phyloP scores from a whole-genome alignment of 371 early-diverging fungal species.

The Mucor velutinosus region DNA sequence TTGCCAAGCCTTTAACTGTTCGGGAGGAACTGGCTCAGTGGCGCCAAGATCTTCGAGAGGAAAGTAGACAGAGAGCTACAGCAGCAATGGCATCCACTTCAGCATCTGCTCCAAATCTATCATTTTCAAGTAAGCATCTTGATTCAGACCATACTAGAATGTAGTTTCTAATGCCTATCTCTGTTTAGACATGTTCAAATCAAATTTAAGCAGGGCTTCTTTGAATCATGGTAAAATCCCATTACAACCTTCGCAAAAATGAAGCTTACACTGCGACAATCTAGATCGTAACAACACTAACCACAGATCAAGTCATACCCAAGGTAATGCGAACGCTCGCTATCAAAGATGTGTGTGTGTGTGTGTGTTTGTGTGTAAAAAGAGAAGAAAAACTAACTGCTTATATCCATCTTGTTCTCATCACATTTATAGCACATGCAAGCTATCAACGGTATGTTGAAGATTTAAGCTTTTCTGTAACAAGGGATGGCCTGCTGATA shows the following conservation, averaged over 20 bases:
- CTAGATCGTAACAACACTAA: not conserved
- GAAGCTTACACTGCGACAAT: not conserved
- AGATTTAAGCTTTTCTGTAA: not conserved
- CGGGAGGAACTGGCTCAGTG: constrained; percentile 27
- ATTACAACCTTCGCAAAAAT: not conserved
- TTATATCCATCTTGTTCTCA: not conserved
- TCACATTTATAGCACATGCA: not conserved
- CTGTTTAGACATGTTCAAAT: constrained; percentile 3
- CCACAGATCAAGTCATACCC: not conserved
- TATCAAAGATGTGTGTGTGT: not conserved
- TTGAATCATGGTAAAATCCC: not conserved
- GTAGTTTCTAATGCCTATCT: not conserved
- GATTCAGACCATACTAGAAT: not conserved
- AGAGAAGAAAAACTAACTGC: not conserved
- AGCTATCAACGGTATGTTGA: not conserved
- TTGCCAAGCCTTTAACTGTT: constrained; percentile 22
- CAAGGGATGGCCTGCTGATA: not conserved
- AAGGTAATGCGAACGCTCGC: not conserved
- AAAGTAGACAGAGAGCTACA: constrained; percentile 11
- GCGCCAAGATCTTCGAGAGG: constrained; percentile 23
- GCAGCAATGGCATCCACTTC: not conserved
- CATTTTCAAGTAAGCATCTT: constrained; percentile 14
- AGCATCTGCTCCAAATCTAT: constrained; percentile 1
- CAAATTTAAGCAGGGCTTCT: not conserved
- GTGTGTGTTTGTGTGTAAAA: no score